phyloP scores from a whole-genome alignment of 2,329 filamentous ascomycete species.

The Rasamsonia emersonii region DNA sequence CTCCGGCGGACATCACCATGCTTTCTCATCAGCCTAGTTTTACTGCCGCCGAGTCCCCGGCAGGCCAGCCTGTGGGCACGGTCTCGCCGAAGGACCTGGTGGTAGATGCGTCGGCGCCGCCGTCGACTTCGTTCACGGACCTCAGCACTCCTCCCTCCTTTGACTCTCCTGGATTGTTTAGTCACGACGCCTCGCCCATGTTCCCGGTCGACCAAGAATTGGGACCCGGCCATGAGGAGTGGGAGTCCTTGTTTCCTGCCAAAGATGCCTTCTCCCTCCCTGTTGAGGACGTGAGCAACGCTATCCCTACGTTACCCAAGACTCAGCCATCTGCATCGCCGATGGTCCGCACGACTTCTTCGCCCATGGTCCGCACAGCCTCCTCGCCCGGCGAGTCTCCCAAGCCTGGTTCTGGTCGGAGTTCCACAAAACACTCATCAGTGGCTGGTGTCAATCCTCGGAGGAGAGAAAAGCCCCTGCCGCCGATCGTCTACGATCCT shows the following conservation, averaged over 20 bases:
- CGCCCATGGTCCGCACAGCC: constrained; percentile 24
- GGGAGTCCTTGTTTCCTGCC: constrained; percentile 55
- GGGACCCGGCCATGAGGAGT: constrained; percentile 46
- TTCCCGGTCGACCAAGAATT: constrained; percentile 54
- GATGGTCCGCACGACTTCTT: constrained; percentile 3
- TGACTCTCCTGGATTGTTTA: constrained; percentile 62
- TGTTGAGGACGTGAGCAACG: constrained; percentile 24
- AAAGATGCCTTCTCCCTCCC: constrained; percentile 17
- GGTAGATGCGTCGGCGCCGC: constrained; percentile 67
- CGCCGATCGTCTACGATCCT: constrained; percentile 68
- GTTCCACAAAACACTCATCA: constrained; percentile 54
- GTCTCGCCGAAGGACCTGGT: constrained; percentile 78
- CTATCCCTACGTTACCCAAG: constrained; percentile 18
- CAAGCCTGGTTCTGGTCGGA: constrained; percentile 32
- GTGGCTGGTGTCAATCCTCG: constrained; percentile 63
- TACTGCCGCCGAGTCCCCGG: constrained; percentile 38
- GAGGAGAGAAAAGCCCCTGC: constrained; percentile 71
- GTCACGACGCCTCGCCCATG: constrained; percentile 70
- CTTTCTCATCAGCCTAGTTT: constrained; percentile 24
- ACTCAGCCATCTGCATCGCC: constrained; percentile 14
- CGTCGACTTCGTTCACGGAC: constrained; percentile 72
- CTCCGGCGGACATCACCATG: constrained; percentile 17
- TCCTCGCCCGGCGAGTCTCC: constrained; percentile 32
- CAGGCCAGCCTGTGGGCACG: constrained; percentile 44
- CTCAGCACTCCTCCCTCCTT: constrained; percentile 64